Percentiles rank a stretch among this genome's conserved stretches.
phyloP scores from a whole-genome alignment of 345 rosid species.

The Populus simonii region DNA sequence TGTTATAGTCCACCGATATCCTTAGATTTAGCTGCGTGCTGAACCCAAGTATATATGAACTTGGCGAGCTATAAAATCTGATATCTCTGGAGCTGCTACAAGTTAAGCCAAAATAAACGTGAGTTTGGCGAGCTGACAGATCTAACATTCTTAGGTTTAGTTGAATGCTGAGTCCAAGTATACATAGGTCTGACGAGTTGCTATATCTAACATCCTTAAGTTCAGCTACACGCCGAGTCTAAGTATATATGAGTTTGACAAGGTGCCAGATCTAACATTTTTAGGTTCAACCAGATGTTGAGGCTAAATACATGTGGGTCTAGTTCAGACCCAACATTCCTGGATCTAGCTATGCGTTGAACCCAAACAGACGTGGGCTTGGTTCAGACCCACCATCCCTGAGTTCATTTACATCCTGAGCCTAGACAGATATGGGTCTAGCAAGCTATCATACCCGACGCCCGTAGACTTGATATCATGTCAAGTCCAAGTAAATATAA shows the following conservation, averaged over 20 bases:
- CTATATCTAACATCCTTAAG: no score
- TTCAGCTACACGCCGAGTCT: fast-evolving
- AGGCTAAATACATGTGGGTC: fast-evolving
- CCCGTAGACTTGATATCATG: fast-evolving
- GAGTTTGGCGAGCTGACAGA: fast-evolving
- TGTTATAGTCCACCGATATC: no score
- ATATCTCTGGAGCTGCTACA: no score
- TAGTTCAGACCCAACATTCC: no score
- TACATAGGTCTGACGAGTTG: fast-evolving
- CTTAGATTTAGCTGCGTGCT: fast-evolving
- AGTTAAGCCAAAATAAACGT: no score
- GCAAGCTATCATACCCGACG: fast-evolving
- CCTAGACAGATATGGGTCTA: fast-evolving
- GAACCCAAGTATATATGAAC: no score
- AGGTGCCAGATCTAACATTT: fast-evolving
- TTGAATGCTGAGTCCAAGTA: fast-evolving
- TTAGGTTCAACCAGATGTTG: no score
- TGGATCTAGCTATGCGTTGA: fast-evolving
- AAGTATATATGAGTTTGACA: fast-evolving
- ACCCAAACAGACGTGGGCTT: fast-evolving
- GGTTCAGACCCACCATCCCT: no score
- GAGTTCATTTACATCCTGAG: no score
- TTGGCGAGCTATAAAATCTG: fast-evolving
- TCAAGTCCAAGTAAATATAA: no score
- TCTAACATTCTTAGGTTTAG: fast-evolving